Evolutionary conservation across 2,329 filamentous ascomycete genomes (phyloP), one percentile per base, ranked within the genome.

Genomic region (Zasmidium angulare): DNA sequence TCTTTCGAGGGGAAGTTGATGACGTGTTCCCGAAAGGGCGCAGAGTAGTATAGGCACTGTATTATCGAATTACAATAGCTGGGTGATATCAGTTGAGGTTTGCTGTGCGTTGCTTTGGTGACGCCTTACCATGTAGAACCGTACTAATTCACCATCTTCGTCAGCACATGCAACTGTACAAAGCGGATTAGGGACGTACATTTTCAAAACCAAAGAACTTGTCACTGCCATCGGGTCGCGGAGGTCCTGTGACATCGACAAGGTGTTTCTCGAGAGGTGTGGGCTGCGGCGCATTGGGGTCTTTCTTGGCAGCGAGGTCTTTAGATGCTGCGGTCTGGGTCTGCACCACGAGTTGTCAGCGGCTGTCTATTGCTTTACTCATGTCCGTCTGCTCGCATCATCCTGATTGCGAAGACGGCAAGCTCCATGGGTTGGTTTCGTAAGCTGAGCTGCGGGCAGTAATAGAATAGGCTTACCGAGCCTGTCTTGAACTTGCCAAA

Each of bases 181-280:
- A 40, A 50, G 9, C 36, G 51, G 26, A 22, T 21, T 46, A 9
- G 20, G 26, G 53, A 81, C 90, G 78, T 82, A 98, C 93, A 79
- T 99, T 99, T 78, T 99, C 95, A 75, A 98, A 89, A 17, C 95
- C 95, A 78, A 96, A 98, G 80, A 96, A 99, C 79, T 96, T 96
- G 79, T 98, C 95, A 74, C 90, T 96, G 55, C 95, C 95, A 77
- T 98, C 93, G 67, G 84, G 81, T 70, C 91, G 87, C 66, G 96
- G 79, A 1, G 93, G 87, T 2, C 92, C 93, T 60, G 90, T 87
- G 75, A 92, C 89, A 76, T 91, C 89, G 68, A 87, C 84, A 29
- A 99, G 82, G 82, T 96, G 89, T 80, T 91, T 86, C 76, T 88
- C 85, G 31, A 88, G 74, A 46, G 84, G 82, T 49, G 84, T 86